These are phyloP conservation scores for Pisolithus tinctorius DNA, from an alignment of 768 basidiomycete species.

Conservation along the genomic window DNA sequence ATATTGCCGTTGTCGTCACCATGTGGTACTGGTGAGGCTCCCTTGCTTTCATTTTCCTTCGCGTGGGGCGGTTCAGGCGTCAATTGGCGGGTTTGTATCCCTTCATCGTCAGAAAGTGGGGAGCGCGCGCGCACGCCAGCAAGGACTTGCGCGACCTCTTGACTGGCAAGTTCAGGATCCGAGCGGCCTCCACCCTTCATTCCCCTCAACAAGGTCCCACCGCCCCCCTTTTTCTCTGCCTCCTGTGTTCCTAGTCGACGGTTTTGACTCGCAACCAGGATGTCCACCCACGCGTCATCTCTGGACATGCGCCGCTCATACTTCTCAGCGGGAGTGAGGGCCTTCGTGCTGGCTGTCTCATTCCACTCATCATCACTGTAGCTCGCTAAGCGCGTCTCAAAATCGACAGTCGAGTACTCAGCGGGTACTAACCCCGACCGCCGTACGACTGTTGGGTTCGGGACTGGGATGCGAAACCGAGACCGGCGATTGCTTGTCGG, in stretches of 20 bases:
- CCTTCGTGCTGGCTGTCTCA: constrained; percentile 34
- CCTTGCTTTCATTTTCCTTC: neutral
- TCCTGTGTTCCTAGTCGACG: constrained; percentile 54
- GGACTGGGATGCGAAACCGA: constrained; percentile 57
- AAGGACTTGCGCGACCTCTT: constrained; percentile 67
- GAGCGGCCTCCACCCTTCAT: constrained; percentile 30
- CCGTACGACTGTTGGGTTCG: constrained; percentile 45
- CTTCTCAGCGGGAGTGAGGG: constrained; percentile 33
- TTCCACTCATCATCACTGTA: constrained; percentile 43
- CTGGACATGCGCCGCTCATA: constrained; percentile 38
- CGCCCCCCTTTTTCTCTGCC: constrained; percentile 29
- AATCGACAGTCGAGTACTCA: constrained; percentile 78
- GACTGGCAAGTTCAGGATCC: constrained; percentile 67
- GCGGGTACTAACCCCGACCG: constrained; percentile 52
- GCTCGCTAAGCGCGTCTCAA: constrained; percentile 73
- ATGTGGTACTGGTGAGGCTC: neutral
- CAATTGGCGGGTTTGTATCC: constrained; percentile 19
- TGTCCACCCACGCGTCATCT: constrained; percentile 87
- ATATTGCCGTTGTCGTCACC: constrained; percentile 34
- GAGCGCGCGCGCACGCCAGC: constrained; percentile 43
- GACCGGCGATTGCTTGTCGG: constrained; percentile 30
- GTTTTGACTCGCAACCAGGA: constrained; percentile 56
- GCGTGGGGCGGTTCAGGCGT: constrained; percentile 6
- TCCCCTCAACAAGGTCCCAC: constrained; percentile 16
- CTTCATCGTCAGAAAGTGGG: constrained; percentile 37